Base-by-base conservation (phyloP, 148 eudicot species). In the Agrostemma githago region DNA sequence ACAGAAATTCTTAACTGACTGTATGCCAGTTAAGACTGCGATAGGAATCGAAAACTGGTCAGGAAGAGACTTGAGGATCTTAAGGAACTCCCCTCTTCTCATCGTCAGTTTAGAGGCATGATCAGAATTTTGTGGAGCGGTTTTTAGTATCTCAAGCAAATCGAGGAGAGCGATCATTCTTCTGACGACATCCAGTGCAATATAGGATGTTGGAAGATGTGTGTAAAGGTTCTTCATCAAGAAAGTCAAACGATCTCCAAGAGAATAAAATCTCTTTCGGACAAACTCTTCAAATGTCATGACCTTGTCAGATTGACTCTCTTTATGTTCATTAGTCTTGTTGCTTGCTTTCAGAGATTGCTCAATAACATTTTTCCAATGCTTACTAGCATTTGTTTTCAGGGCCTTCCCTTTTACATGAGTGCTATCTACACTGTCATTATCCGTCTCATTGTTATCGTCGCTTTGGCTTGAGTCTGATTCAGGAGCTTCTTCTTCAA, bases 191-290 rank as follows among this genome's bases (percentile, higher is more conserved):
- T 53, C 69, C 51, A 64, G 44, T 10, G 83, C 44, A 73, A 87
- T 71, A 19, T 75, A 62, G 3, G 73, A 73, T 38, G 84, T 85
- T 21, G 90, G 88, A 58, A 87, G 46, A 65, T 87, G 90, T 2
- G 83, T 87, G 48, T 68, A 80, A 43, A 87, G 75, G 58, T 42
- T 83, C n/a, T 41, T 62, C 74, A 81, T 65, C 58, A 71, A 72
- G 76, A 69, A 77, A 10, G 43, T 56, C 53, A 87, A 20, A 8
- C 66, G 72, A 2, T 76, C 68, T 61, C 63, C 48, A 4, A 77
- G 42, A 5, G 11, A 21, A 38, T 67, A 70, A 2, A 85, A 83
- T 64, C 75, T 76, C 17, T 51, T 53, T 61, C 16, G 68, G 6
- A 82, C 51, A 60, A 83, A 87, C 59, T 89, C 88, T 12, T 79